Evolutionary conservation across 1,284 basidiomycete genomes (phyloP), one percentile per base, ranked within the genome.

Genomic region (Cystobasidiaceae sp.): DNA sequence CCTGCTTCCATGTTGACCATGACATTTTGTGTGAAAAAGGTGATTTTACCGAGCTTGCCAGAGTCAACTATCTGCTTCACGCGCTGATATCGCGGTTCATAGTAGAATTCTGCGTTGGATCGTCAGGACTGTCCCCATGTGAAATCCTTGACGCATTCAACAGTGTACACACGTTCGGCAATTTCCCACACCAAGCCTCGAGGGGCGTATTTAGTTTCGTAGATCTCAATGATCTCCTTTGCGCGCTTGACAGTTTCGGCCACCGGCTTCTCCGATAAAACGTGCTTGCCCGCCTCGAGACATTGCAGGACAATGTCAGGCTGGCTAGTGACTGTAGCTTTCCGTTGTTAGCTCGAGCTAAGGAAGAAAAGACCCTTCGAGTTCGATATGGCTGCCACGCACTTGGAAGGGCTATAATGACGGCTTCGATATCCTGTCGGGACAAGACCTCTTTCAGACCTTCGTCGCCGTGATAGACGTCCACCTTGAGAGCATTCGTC

Each of bases 251-350:
- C 84, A 71, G 86, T 84, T 39, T 84, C 80, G 1, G 84, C 88
- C n/a, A 92, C 81, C 5, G 90, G 90, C 74, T 93, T 93, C 80
- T 91, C 87, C 30, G 85, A 87, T 62, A 93, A 75, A 52, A 93
- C 89, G 72, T 91, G 87, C 77, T 93, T 93, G 23, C 89, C 88
- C 0, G 87, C 86, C 11, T 73, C 65, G 61, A 76, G 70, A 1
- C 74, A 75, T 71, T 82, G 82, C 64, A 84, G 76, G 66, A 93
- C 79, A 58, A 90, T 78, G 7, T 77, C 77, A 0, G 89, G 88
- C 75, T 90, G 89, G 1, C 41, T 33, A 13, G 48, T 34, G 28
- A 60, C 54, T 56, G 41, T 4, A 50, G 27, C 4, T 17, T 23
- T 6, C 9, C 8, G 19, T 17, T 23, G 27, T 5, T 6, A 3